Evolutionary conservation across 257 asterid genomes (phyloP), one percentile per base, ranked within the genome.

Genomic region (Gynochthodes officinalis): DNA sequence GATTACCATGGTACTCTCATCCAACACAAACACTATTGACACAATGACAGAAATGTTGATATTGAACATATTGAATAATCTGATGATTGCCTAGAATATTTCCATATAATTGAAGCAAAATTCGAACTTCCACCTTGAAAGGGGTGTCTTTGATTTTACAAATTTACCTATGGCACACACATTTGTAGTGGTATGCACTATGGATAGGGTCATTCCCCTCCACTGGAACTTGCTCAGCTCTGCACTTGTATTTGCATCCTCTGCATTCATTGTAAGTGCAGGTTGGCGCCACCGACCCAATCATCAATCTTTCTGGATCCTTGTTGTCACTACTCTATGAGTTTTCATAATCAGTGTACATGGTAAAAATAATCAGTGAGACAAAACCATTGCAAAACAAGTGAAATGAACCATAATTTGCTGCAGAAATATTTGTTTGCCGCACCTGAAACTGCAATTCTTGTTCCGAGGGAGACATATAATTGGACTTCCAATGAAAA

Each of bases 191-290:
- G 64, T 94, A 94, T 0, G 97, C 84, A 64, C 95, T 94, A 81
- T 94, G 82, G 9, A 87, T 85, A 2, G 98, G 98, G 66, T 94
- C 97, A 49, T 91, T 94, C n/a, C 97, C 96, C 35, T 91, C 97
- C 2, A 94, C 93, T 0, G 99, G 97, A 54, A 94, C 98, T 83
- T 94, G 98, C 84, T 89, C 96, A 0, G 98, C 96, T 63, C 86
- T 88, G 84, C 98, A 94, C 81, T 78, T 89, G 76, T 76, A 87
- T 79, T 79, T 87, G 73, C 96, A 94, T 7, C 97, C 97, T 82
- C 90, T 83, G 90, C 98, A 94, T 78, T 93, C 97, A 25, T 93
- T 91, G 88, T 88, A 89, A 1, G 95, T 88, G 87, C 97, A 94
- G 0, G 85, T 91, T 27, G 98, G 98, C 11, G 96, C 95, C n/a